Conservation (phyloP, 805 yeast genomes). For the Sugiyamaella smithiae region DNA sequence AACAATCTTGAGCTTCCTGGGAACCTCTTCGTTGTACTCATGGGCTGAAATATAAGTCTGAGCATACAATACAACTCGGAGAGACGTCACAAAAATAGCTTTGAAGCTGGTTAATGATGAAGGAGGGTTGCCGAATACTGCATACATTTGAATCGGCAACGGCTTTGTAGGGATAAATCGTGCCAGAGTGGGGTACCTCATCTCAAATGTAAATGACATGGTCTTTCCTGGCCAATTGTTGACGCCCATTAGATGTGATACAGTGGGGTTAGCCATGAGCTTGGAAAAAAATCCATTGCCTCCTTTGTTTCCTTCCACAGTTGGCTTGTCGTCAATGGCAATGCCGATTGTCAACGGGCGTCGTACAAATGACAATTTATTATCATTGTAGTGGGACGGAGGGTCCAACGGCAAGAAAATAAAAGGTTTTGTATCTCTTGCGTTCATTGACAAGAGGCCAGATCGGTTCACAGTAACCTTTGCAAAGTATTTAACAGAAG, state of each 20-base stretch:
- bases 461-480: conserved; percentile 60
- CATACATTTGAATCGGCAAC: conserved; percentile 25
- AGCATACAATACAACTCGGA: conserved; percentile 36
- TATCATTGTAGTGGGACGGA: conserved; percentile 19
- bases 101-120: conserved; percentile 6
- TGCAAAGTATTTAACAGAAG: conserved; percentile 48
- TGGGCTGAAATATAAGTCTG: conserved; percentile 33
- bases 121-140: conserved; percentile 20
- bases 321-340: not conserved
- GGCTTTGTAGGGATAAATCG: conserved; percentile 44
- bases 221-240: conserved; percentile 16
- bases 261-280: conserved; percentile 11
- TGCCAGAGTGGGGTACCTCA: conserved; percentile 48
- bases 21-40: conserved; percentile 19
- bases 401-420: conserved; percentile 47
- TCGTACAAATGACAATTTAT: conserved; percentile 44
- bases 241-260: conserved; percentile 16
- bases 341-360: conserved; percentile 25
- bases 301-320: conserved; percentile 12
- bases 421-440: conserved; percentile 50
- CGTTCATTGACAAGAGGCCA: conserved; percentile 46
- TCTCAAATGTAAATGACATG: conserved; percentile 41
- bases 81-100: conserved; percentile 40
- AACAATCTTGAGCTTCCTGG: conserved; percentile 24
- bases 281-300: conserved; percentile 11